Evolutionary conservation across 2,329 filamentous ascomycete species (phyloP), one percentile per base, ranked within the genome.

Genomic region (Cladosporium sp.): DNA sequence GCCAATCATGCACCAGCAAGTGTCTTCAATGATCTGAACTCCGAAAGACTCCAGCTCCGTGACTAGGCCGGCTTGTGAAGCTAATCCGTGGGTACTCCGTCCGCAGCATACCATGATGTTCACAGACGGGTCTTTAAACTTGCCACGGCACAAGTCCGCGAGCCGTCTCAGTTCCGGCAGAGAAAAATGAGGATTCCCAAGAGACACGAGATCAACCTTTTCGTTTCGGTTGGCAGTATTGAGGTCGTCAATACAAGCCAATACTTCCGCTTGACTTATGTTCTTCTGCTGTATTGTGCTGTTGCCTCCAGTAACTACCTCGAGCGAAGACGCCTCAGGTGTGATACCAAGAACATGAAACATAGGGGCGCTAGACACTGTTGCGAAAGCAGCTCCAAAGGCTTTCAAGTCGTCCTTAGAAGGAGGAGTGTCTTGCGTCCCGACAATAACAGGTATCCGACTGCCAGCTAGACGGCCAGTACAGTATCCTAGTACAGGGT

Each of bases 101-200:
- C 51, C 68, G 27, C 43, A 52, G 8, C 50, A 52, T 17, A 54
- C 29, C 3, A 54, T 47, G 2, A 52, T 24, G 1, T 19, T 29
- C 13, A 50, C 40, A 9, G n/a, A 22, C 12, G 30, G 15, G 19
- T 32, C 7, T n/a, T 52, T 73, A 0, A 6, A 58, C 3, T 58
- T 59, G 1, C 59, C 59, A 27, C 64, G 68, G 6, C 39, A 41
- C 6, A 74, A 59, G 0, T 32, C n/a, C 0, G 62, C 57, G 3
- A 74, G 64, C 4, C 53, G 56, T 3, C 44, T 45, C 7, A 73
- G 62, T 50, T 76, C 72, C 4, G 60, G 56, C 0, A 68, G 50
- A 0, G 72, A 70, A 50, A 74, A 74, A 47, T 75, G 73, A 1
- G 73, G 73, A 37, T 74, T 76, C 1, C 73, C 73, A 0, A 76